Base-by-base conservation (phyloP, 805 yeast genomes). In the Hanseniaspora taiwanica region DNA sequence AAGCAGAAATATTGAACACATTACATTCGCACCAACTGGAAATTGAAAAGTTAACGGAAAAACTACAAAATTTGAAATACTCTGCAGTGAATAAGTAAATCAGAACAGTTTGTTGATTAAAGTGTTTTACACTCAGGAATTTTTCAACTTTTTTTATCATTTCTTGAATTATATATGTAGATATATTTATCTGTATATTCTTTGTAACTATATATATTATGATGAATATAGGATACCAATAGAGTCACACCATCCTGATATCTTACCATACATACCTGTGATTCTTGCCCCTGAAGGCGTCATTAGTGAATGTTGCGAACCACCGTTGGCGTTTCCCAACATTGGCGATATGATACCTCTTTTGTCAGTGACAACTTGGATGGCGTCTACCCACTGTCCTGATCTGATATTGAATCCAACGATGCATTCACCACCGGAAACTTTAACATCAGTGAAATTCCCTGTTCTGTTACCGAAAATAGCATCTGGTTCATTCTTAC, bases 301-400 rank as follows among this genome's bases (percentile, higher is more conserved):
- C n/a, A 62, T 61, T 33, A 86, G 59, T 16, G 68, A 67, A 25
- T 74, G 71, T 6, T 68, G 54, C 3, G 79, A 70, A 8, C 81
- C 80, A 6, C 96, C 96, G 6, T 67, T 66, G 1, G 62, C 54
- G 37, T 81, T 81, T 12, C 96, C 96, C 48, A 64, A 71, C 67
- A 73, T 59, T 2, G 66, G 68, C 31, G 80, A 71, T 1, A 63
- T 50, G 44, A 76, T 64, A 2, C 80, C 81, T 3, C 54, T 53
- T 42, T 62, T 64, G 9, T 35, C 35, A 2, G 94, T 81, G 16
- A 76, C 65, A 25, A 91, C 62, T 53, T 82, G 91, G 18, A 84
- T 63, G 1, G 80, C 95, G 64, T 91, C 97, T 4, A 91, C 65
- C 96, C 97, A 91, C 1, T 68, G 76, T 9, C 97, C 97, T 33